phyloP scores from a whole-genome alignment of 495 filamentous ascomycete genomes.

The Penicillium lividum region DNA sequence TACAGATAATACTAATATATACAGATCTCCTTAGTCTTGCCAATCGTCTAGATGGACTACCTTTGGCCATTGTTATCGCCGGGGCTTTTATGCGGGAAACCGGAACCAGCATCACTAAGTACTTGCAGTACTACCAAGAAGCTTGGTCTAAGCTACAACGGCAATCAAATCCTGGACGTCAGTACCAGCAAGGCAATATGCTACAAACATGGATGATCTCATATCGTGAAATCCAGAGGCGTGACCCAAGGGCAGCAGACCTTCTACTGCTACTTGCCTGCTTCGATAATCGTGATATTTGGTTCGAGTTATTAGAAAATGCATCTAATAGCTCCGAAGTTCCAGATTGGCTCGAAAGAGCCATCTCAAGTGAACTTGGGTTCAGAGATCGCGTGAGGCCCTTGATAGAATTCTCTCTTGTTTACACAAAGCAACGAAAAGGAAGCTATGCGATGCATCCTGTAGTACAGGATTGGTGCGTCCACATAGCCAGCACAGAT shows the following conservation, averaged over 20 bases:
- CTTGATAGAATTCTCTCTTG: constrained; percentile 35
- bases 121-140: constrained; percentile 42
- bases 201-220: constrained; percentile 51
- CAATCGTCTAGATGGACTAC: constrained; percentile 39
- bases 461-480: constrained; percentile 39
- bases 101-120: constrained; percentile 32
- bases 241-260: constrained; percentile 34
- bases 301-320: constrained; percentile 44
- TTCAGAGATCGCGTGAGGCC: constrained; percentile 31
- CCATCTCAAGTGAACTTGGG: constrained; percentile 26
- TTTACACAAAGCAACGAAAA: constrained; percentile 28
- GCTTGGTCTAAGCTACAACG: constrained; percentile 40
- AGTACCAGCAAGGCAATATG: constrained; percentile 37
- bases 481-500: constrained; percentile 17
- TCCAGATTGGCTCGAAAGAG: constrained; percentile 31
- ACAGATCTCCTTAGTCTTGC: constrained; percentile 26
- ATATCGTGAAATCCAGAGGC: constrained; percentile 38
- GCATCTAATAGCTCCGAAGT: constrained; percentile 12
- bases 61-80: constrained; percentile 45
- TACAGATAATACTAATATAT: constrained; percentile 20
- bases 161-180: constrained; percentile 31
- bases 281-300: constrained; percentile 54
- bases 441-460: constrained; percentile 36
- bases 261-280: constrained; percentile 47
- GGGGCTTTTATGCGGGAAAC: constrained; percentile 42